Evolutionary conservation across 768 basidiomycete species (phyloP), one percentile per base, ranked within the genome.

Genomic region (Paxillus rubicundulus): DNA sequence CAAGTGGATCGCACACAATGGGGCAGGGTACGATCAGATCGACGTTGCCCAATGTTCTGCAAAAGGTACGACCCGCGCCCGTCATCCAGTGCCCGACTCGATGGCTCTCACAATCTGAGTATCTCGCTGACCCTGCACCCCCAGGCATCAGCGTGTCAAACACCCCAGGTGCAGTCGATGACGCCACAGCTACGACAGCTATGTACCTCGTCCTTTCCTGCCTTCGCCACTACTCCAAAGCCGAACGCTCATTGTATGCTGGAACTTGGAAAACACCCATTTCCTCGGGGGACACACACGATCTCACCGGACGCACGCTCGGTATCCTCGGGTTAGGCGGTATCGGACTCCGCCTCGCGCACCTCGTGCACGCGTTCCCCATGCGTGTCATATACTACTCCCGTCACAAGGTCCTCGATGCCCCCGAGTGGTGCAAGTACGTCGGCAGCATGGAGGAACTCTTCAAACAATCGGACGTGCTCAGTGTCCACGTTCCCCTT

Each of bases 1-100:
- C 56, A 85, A 85, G 62, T 93, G 88, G 86, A 91, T 96, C 64
- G 89, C 86, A 1, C 92, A 93, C 68, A 94, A 94, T 52, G 94
- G 93, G 10, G 92, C 94, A 0, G 92, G 94, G 0, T 97, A 97
- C 66, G 92, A 97, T 66, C 84, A 86, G 55, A 86, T 96, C 57
- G 87, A 94, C 62, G 82, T 93, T 14, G 68, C 71, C 7, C 86
- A 86, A 4, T 87, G 86, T 68, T 88, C 82, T 62, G 80, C 77
- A 9, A 79, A 78, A 68, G 89, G 90, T 87, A 59, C 16, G 68
- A 28, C 4, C 55, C 38, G 6, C 24, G 24, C 24, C 24, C 24
- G 24, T 24, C 24, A 24, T 6, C 24, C 24, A 24, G 3, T 24
- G 24, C 24, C 24, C 24, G 24, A 43, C 18, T 33, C 41, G 16